These are phyloP conservation scores for Suhomyces prunicola DNA, from an alignment of 805 yeast genomes.

Conservation along the genomic window DNA sequence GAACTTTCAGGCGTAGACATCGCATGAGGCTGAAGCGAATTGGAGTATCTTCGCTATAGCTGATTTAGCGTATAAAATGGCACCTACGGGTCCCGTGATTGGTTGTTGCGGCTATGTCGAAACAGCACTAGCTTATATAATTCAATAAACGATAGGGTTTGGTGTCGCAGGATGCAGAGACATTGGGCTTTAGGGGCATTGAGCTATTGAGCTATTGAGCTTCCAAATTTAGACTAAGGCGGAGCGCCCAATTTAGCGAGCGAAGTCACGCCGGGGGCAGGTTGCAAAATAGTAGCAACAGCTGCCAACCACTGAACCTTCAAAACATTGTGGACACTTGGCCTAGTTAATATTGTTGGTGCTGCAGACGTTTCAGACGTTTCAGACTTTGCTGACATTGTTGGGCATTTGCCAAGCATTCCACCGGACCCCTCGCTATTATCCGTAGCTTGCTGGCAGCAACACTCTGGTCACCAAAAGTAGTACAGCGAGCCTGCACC, in stretches of 20 bases:
- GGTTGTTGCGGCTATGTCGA: not conserved
- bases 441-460: not conserved
- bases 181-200: not conserved
- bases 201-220: not conserved
- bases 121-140: too few relatives aligned
- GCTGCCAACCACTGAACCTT: not conserved
- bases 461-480: not conserved
- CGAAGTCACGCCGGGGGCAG: not conserved
- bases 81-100: not conserved
- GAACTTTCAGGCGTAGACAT: not conserved
- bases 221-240: not conserved
- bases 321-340: too few relatives aligned
- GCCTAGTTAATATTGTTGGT: too few relatives aligned
- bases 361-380: not conserved
- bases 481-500: not conserved
- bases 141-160: too few relatives aligned
- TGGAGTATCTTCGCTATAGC: not conserved
- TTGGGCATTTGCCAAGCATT: not conserved
- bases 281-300: not conserved
- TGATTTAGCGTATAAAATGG: not conserved
- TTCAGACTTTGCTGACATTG: not conserved
- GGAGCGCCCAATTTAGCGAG: not conserved
- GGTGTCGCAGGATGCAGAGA: not conserved
- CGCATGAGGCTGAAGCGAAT: not conserved
- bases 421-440: not conserved